These are phyloP conservation scores for Niveomyces coronatus DNA, from an alignment of 2,329 filamentous ascomycete genomes.

Conservation along the genomic window DNA sequence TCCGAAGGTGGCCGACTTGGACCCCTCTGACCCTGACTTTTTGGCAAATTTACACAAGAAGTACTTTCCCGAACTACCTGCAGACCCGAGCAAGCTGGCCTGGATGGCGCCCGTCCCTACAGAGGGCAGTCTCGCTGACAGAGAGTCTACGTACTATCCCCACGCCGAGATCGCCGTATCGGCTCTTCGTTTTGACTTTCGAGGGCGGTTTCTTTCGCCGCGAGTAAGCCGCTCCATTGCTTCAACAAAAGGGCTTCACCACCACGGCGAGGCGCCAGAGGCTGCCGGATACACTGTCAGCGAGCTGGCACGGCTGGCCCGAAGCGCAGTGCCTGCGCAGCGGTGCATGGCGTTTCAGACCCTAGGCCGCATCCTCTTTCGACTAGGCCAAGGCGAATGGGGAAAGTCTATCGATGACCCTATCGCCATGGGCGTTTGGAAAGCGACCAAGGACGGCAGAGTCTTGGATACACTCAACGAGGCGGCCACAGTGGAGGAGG, in stretches of 20 bases:
- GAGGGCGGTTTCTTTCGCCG: slow-evolving; percentile 69
- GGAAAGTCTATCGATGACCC: slow-evolving; percentile 47
- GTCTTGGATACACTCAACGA: slow-evolving; percentile 68
- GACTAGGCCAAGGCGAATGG: slow-evolving; percentile 64
- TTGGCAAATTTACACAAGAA: slow-evolving; percentile 76
- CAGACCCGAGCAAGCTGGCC: slow-evolving; percentile 74
- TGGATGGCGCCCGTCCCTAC: slow-evolving; percentile 77
- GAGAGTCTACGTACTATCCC: slow-evolving; percentile 73
- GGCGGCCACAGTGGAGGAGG: slow-evolving; percentile 58
- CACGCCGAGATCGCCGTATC: slow-evolving; percentile 62
- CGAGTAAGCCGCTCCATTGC: slow-evolving; percentile 64
- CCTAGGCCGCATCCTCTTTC: slow-evolving; percentile 72
- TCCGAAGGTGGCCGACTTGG: slow-evolving; percentile 55
- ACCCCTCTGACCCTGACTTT: slow-evolving; percentile 75
- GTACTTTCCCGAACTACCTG: slow-evolving; percentile 82
- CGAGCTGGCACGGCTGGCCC: slow-evolving; percentile 70
- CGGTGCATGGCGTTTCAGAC: slow-evolving; percentile 88
- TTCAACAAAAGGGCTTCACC: slow-evolving; percentile 71
- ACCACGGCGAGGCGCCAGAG: slow-evolving; percentile 86
- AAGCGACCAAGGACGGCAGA: slow-evolving; percentile 61
- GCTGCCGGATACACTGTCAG: slow-evolving; percentile 89
- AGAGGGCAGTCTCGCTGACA: slow-evolving; percentile 52
- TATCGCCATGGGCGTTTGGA: slow-evolving; percentile 74
- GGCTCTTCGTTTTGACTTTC: slow-evolving; percentile 81
- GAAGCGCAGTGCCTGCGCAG: slow-evolving; percentile 77